Base-by-base conservation (phyloP, 1,284 basidiomycete species). In the Boletus semigastroideus region DNA sequence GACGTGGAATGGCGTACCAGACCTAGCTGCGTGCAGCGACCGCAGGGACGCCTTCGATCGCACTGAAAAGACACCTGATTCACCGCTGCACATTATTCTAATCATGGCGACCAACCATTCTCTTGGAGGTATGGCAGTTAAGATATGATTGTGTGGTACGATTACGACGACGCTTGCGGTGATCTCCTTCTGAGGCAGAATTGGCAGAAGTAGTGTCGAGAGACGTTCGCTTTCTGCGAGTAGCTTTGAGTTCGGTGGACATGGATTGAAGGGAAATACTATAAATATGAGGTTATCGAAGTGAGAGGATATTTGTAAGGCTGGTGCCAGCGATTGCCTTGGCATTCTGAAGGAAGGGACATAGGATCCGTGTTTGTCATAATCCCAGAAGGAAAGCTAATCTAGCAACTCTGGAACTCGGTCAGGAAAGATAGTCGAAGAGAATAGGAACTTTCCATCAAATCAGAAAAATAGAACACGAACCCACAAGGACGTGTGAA, bases 111-210 rank as follows among this genome's bases (percentile, higher is more conserved):
- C 75, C 54, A 64, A 91, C 89, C 85, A 90, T 92, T 52, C 90
- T 78, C 65, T 92, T 92, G 36, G 90, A 89, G 34, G 86, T 84
- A 62, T 86, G 83, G 58, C 84, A 86, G 41, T 84, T 83, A 16
- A 86, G 71, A 58, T 84, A 86, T 56, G 81, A 83, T 53, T 83
- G 77, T 8, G 83, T 86, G 3, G 82, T 84, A 34, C 84, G 75
- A 63, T 86, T 86, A 45, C 84, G 75, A 55, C 83, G 80, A 53
- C 78, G 70, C 57, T 80, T 82, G 51, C 79, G 71, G 55, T 80
- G 78, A 59, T 80, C 78, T 36, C 73, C 68, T 47, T 75, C 63
- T 46, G 67, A 58, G 22, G 53, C 42, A 42, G 58, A 50, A 5
- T 52, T 58, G 17, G 63, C 46, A 22, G 62, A 41, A 4, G 51